Evolutionary conservation across 2,329 filamentous ascomycete genomes (phyloP), one percentile per base, ranked within the genome.

Genomic region (Alternaria ventricosa): DNA sequence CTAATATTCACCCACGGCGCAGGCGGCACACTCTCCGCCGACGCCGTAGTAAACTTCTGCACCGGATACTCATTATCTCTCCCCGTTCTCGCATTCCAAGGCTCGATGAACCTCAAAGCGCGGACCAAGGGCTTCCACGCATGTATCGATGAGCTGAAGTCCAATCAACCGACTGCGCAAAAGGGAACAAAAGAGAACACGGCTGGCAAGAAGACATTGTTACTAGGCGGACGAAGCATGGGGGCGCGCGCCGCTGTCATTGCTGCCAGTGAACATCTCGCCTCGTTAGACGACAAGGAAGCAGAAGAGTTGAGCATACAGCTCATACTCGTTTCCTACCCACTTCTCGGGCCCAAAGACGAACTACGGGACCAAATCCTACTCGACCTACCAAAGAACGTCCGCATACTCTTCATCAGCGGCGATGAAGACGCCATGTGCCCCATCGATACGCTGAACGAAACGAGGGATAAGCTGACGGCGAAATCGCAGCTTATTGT

Each of bases 1-100:
- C 69, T 83, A 1, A 75, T 84, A 27, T 84, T 82, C 71, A 84
- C 82, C 33, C 82, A 84, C 63, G 82, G 82, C 58, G 82, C 82
- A 51, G 82, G 82, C 25, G 82, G 82, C 53, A 80, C 78, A 2
- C 75, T 83, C 47, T 70, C 73, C 30, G 73, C 75, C 27, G 75
- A 80, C 8, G 82, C 81, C 2, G 78, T 79, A 9, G 63, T 73
- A 7, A 75, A 81, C 50, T 84, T 84, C 70, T 78, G 76, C 61
- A 69, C 64, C 7, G 82, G 82, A 10, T 83, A 79, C 20, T 53
- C 28, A 9, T 3, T 64, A 3, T 10, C 55, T 0, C 11, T 33
- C 1, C 47, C 71, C 0, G 60, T 82, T 1, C 67, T 81, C 28
- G 75, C 71, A 9, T 83, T 82, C 64, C 74, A 83, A 67, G 82